A percentile compares a stretch with the other conserved stretches of the same genome.
Evolutionary conservation across 2,329 filamentous ascomycete species (phyloP).

Genomic region (Aspergillus fumigatus): DNA sequence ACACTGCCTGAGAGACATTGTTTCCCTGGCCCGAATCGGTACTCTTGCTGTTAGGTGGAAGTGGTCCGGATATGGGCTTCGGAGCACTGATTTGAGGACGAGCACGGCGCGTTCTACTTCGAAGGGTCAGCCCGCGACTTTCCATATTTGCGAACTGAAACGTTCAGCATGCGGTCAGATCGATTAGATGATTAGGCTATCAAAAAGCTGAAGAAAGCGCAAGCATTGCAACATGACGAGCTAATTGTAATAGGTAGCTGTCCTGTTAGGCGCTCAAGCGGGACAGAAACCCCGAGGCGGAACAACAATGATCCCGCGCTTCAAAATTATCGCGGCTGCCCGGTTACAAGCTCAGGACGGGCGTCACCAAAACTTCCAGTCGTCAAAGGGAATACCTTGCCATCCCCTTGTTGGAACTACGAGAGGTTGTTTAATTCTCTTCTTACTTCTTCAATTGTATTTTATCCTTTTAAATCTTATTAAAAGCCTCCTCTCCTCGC

Average conservation of each 20-base stretch:
- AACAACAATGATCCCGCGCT: conserved; percentile 32
- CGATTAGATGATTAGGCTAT: conserved; percentile 5
- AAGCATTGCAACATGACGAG: background rate
- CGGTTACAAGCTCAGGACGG: conserved; percentile 8
- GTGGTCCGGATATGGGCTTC: conserved; percentile 49
- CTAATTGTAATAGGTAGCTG: background rate
- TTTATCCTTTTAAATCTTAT: conserved; percentile 1
- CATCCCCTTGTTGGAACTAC: background rate
- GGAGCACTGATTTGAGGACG: conserved; percentile 57
- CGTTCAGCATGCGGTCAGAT: background rate
- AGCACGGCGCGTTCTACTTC: conserved; percentile 53
- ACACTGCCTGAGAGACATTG: conserved; percentile 24
- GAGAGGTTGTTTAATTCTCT: background rate
- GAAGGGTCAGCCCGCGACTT: conserved; percentile 56
- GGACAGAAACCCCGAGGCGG: conserved; percentile 33
- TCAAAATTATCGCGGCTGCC: conserved; percentile 28
- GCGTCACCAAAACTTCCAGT: conserved; percentile 3
- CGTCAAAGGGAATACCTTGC: background rate
- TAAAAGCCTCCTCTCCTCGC: background rate
- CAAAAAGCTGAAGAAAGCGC: conserved; percentile 6
- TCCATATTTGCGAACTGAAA: conserved; percentile 40
- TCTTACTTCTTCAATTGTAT: conserved; percentile 2
- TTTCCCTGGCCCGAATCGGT: conserved; percentile 29
- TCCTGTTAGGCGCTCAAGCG: conserved; percentile 13
- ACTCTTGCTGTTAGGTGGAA: conserved; percentile 34